Conservation (phyloP, 2,329 filamentous ascomycete species). For the Aspergillus sp. region DNA sequence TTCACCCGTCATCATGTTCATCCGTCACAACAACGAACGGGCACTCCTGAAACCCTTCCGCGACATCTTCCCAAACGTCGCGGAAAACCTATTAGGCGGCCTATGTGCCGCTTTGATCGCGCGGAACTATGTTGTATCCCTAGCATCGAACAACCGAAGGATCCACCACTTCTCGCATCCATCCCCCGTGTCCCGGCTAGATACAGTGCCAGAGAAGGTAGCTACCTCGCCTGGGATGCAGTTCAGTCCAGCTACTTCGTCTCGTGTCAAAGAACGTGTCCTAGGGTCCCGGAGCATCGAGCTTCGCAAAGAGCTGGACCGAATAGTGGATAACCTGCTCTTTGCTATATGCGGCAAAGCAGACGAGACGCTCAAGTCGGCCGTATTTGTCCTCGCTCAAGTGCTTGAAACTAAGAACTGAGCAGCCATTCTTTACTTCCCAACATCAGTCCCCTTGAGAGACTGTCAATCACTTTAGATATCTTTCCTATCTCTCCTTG, state of each 20-base stretch:
- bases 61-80: constrained; percentile 38
- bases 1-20: constrained; percentile 42
- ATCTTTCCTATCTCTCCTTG: constrained; percentile 1
- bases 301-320: constrained; percentile 35
- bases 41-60: constrained; percentile 37
- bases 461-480: constrained; percentile 7
- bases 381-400: constrained; percentile 40
- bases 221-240: constrained; percentile 36
- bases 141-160: constrained; percentile 30
- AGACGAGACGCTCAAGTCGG: constrained; percentile 40
- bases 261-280: constrained; percentile 32
- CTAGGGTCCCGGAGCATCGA: constrained; percentile 34
- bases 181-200: constrained; percentile 27
- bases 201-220: constrained; percentile 37
- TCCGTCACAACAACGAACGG: constrained; percentile 41
- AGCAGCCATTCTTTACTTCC: constrained; percentile 3
- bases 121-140: constrained; percentile 39
- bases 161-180: constrained; percentile 22
- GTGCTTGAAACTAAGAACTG: constrained; percentile 39
- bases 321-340: constrained; percentile 40
- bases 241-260: constrained; percentile 28
- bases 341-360: constrained; percentile 39
- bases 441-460: neutral
- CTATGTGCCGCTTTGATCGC: constrained; percentile 43
- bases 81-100: constrained; percentile 38